phyloP scores from a whole-genome alignment of 2,329 filamentous ascomycete species.

The Periconia digitata region DNA sequence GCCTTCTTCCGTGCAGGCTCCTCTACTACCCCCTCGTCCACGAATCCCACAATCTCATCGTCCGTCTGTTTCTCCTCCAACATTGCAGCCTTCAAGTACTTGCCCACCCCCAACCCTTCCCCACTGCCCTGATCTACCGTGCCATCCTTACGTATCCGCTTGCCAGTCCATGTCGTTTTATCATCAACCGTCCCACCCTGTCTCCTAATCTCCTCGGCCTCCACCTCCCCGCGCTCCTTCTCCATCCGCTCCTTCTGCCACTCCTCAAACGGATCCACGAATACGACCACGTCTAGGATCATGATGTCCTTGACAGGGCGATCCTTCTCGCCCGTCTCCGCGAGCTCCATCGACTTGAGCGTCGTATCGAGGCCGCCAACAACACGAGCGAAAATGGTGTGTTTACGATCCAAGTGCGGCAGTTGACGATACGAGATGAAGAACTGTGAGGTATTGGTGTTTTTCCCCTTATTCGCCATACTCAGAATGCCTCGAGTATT shows the following conservation, averaged over 20 bases:
- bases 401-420: conserved; percentile 88
- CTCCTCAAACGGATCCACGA: conserved; percentile 93
- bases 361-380: conserved; percentile 74
- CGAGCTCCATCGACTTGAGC: conserved; percentile 74
- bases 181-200: conserved; percentile 82
- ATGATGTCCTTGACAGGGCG: conserved; percentile 75
- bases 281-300: conserved; percentile 81
- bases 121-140: conserved; percentile 57
- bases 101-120: conserved; percentile 65
- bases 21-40: conserved; percentile 65
- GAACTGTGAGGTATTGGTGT: conserved; percentile 93
- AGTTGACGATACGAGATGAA: conserved; percentile 88
- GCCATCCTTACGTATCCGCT: conserved; percentile 73
- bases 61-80: conserved; percentile 41
- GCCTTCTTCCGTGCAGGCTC: conserved; percentile 76
- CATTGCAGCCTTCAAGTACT: conserved; percentile 72
- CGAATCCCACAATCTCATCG: conserved; percentile 63
- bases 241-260: conserved; percentile 69
- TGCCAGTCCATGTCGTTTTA: conserved; percentile 92
- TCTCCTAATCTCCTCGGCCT: conserved; percentile 63
- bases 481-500: conserved; percentile 76
- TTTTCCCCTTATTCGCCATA: conserved; percentile 99
- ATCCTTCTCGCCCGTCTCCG: conserved; percentile 72
- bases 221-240: conserved; percentile 62
- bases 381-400: conserved; percentile 92